These are phyloP conservation scores for Suhomyces chickasaworum DNA, from an alignment of 1,139 yeast species.

Conservation along the genomic window DNA sequence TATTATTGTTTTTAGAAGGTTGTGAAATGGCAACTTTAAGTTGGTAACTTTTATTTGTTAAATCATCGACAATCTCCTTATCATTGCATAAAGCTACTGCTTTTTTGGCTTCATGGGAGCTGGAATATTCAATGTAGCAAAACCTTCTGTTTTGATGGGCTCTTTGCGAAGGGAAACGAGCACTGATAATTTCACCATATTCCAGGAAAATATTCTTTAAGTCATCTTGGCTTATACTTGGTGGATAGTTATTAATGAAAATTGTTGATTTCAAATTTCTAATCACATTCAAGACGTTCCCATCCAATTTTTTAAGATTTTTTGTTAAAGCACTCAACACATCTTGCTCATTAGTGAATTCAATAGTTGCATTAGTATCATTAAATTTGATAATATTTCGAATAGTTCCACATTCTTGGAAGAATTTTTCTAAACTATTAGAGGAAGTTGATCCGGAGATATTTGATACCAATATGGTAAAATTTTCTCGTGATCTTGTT, in stretches of 20 bases:
- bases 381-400: constrained; percentile 36
- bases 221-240: constrained; percentile 45
- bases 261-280: constrained; percentile 51
- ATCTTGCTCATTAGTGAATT: constrained; percentile 52
- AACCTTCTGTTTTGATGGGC: constrained; percentile 61
- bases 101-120: constrained; percentile 44
- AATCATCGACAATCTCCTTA: constrained; percentile 24
- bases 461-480: constrained; percentile 50
- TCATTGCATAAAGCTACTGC: constrained; percentile 53
- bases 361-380: constrained; percentile 47
- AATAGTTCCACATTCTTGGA: constrained; percentile 61
- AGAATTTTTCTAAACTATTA: constrained; percentile 40
- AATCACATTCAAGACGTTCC: constrained; percentile 46
- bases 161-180: constrained; percentile 69
- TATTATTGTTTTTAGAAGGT: constrained; percentile 48
- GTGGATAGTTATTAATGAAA: constrained; percentile 77
- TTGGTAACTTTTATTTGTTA: constrained; percentile 25
- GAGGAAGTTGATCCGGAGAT: constrained; percentile 36
- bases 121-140: constrained; percentile 67
- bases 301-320: constrained; percentile 50
- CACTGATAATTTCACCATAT: constrained; percentile 51
- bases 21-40: constrained; percentile 61
- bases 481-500: constrained; percentile 58
- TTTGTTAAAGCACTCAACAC: constrained; percentile 64
- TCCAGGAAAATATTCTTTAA: constrained; percentile 45